Evolutionary conservation across 2,329 filamentous ascomycete species (phyloP).

Genomic region (Nemania abortiva): DNA sequence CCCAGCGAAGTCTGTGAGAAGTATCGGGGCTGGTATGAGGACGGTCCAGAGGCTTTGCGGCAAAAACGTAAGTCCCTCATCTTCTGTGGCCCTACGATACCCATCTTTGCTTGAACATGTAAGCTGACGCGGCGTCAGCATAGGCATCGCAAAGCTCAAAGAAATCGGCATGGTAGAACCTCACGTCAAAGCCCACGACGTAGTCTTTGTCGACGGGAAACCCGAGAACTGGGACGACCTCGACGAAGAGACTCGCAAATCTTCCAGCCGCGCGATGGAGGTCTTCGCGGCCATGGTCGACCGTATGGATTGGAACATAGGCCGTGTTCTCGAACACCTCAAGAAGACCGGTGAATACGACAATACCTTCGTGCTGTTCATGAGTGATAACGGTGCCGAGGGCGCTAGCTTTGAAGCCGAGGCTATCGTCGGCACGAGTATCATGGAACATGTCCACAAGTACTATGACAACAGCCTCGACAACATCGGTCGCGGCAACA

Average conservation of each 20-base stretch:
- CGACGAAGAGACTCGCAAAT: constrained; percentile 38
- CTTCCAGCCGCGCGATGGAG: constrained; percentile 54
- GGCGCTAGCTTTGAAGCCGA: constrained; percentile 42
- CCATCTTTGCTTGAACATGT: constrained; percentile 3
- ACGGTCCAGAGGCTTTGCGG: constrained; percentile 69
- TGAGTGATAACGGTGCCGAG: constrained; percentile 62
- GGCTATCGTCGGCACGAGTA: constrained; percentile 40
- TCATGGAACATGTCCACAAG: constrained; percentile 42
- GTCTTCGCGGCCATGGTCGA: constrained; percentile 70
- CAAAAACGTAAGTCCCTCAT: constrained; percentile 53
- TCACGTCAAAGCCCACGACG: constrained; percentile 41
- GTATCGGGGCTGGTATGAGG: constrained; percentile 70
- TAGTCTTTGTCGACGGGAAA: constrained; percentile 38
- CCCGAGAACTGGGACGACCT: constrained; percentile 43
- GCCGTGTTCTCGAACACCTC: constrained; percentile 64
- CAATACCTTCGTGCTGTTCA: constrained; percentile 66
- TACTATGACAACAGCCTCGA: constrained; percentile 53
- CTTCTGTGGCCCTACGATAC: constrained; percentile 6
- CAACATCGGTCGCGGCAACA: constrained; percentile 64
- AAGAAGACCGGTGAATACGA: constrained; percentile 63
- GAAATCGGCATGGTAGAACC: constrained; percentile 51
- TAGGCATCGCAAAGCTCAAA: constrained; percentile 47
- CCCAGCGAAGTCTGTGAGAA: constrained; percentile 64
- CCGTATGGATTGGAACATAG: constrained; percentile 65
- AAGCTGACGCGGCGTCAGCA: constrained; percentile 12